phyloP scores from a whole-genome alignment of 2,329 filamentous ascomycete species.

The Fusarium setosum region DNA sequence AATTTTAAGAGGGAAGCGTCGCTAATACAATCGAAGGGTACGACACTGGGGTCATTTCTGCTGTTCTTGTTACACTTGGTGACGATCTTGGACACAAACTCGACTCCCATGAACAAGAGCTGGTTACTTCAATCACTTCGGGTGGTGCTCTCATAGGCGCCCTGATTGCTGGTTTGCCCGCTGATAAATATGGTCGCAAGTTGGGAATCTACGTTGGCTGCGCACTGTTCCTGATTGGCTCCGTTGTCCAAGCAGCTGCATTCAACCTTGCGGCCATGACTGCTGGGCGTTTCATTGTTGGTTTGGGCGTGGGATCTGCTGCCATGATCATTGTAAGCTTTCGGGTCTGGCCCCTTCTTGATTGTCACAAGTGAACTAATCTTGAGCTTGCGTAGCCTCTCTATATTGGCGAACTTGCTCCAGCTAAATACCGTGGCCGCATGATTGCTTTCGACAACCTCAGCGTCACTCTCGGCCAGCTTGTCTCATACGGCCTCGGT shows the following conservation, averaged over 20 bases:
- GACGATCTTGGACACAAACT: conserved; percentile 51
- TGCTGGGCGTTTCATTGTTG: conserved; percentile 55
- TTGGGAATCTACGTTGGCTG: conserved; percentile 40
- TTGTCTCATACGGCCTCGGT: conserved; percentile 54
- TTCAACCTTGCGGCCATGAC: conserved; percentile 41
- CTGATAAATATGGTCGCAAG: conserved; percentile 40
- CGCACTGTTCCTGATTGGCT: conserved; percentile 34
- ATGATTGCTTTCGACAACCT: conserved; percentile 62
- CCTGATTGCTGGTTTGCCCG: conserved; percentile 37
- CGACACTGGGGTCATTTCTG: conserved; percentile 52
- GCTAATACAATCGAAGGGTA: conserved; percentile 12
- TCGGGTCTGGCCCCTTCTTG: too few relatives aligned
- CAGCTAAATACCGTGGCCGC: conserved; percentile 59
- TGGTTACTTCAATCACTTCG: conserved; percentile 62
- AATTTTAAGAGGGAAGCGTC: too few relatives aligned
- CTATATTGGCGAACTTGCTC: conserved; percentile 63
- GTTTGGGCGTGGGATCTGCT: conserved; percentile 59
- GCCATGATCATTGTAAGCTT: conserved; percentile 53
- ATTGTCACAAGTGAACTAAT: not conserved
- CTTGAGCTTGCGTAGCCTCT: conserved; percentile 10
- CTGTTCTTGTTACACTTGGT: conserved; percentile 42
- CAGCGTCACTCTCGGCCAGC: conserved; percentile 53
- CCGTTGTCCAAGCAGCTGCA: conserved; percentile 36
- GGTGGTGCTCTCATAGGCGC: conserved; percentile 46
- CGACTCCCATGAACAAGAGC: conserved; percentile 56